Evolutionary conservation across 106 monocot genomes (phyloP).

Genomic region (Dactylorhiza incarnata): DNA sequence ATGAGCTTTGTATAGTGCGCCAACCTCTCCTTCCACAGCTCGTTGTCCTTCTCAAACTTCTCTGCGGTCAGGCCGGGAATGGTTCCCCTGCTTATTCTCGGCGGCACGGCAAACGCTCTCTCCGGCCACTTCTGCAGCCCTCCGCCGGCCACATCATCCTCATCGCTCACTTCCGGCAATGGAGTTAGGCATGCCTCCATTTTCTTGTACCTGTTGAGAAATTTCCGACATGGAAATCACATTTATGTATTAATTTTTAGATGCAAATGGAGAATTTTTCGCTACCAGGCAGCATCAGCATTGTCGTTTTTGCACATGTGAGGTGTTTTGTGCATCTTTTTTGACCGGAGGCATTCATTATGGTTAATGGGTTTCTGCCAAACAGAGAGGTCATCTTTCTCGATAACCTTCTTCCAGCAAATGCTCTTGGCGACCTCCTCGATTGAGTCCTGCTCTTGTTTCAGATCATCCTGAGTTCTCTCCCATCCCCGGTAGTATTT

Average conservation of each 20-base stretch:
- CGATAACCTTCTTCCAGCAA: too few species aligned
- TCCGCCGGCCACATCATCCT: slow-evolving; percentile 32
- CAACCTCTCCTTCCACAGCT: slow-evolving; percentile 29
- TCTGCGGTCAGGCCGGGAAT: slow-evolving; percentile 22
- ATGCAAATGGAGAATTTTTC: too few species aligned
- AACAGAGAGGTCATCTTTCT: too few species aligned
- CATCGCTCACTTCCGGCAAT: slow-evolving; percentile 26
- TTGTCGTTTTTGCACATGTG: too few species aligned
- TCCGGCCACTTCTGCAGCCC: slow-evolving; percentile 28
- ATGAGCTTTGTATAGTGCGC: slow-evolving; percentile 27
- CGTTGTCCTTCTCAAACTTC: slow-evolving; percentile 31
- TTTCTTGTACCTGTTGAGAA: slow-evolving; percentile 34
- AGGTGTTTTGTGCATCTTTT: neutral
- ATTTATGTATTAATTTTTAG: too few species aligned
- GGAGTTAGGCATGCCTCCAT: slow-evolving; percentile 48
- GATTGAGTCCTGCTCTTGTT: too few species aligned
- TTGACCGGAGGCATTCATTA: neutral
- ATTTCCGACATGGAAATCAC: too few species aligned
- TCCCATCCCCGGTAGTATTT: neutral
- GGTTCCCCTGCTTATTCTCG: slow-evolving; percentile 22
- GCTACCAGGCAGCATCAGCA: too few species aligned
- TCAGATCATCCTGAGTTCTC: too few species aligned
- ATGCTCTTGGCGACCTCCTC: too few species aligned
- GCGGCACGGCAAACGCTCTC: slow-evolving; percentile 34
- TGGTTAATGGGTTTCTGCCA: neutral